These are phyloP conservation scores for Neoscytalidium dimidiatum DNA, from an alignment of 2,329 filamentous ascomycete genomes.

Conservation along the genomic window DNA sequence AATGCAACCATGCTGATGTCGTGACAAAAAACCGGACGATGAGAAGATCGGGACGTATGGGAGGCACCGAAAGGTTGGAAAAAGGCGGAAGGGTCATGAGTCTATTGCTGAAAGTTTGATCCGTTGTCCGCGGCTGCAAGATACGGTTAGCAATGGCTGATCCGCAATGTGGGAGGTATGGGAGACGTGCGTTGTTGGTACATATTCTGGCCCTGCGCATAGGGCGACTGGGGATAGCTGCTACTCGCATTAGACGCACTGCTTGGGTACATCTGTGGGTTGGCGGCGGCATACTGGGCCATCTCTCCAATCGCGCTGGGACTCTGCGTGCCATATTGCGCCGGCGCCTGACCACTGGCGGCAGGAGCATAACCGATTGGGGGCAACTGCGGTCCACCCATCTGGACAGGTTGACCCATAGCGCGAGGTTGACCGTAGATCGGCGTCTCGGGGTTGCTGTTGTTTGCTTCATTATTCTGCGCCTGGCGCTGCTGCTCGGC, in stretches of 20 bases:
- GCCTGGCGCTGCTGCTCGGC: constrained; percentile 53
- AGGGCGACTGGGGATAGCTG: constrained; percentile 55
- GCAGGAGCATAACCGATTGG: constrained; percentile 55
- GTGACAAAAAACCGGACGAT: constrained; percentile 20
- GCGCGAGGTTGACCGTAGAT: constrained; percentile 48
- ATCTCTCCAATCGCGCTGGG: constrained; percentile 51
- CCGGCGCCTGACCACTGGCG: constrained; percentile 42
- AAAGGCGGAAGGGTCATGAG: constrained; percentile 1
- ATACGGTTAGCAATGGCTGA: constrained; percentile 20
- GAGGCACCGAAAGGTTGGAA: constrained; percentile 16
- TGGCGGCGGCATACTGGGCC: constrained; percentile 49
- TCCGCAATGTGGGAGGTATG: background rate
- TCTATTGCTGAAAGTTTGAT: constrained; percentile 28
- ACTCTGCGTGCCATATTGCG: constrained; percentile 49
- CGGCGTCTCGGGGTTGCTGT: constrained; percentile 44
- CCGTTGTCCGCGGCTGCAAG: constrained; percentile 27
- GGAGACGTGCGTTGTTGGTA: constrained; percentile 46
- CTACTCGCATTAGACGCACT: constrained; percentile 44
- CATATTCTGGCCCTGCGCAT: constrained; percentile 48
- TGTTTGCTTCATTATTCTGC: constrained; percentile 56
- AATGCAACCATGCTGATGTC: constrained; percentile 21
- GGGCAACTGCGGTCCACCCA: constrained; percentile 51
- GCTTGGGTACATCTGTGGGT: constrained; percentile 42
- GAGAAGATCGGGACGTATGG: constrained; percentile 17
- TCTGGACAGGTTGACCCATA: constrained; percentile 47